Evolutionary conservation across 164 flowering plant genomes (phyloP).

Genomic region (Buxus sempervirens): DNA sequence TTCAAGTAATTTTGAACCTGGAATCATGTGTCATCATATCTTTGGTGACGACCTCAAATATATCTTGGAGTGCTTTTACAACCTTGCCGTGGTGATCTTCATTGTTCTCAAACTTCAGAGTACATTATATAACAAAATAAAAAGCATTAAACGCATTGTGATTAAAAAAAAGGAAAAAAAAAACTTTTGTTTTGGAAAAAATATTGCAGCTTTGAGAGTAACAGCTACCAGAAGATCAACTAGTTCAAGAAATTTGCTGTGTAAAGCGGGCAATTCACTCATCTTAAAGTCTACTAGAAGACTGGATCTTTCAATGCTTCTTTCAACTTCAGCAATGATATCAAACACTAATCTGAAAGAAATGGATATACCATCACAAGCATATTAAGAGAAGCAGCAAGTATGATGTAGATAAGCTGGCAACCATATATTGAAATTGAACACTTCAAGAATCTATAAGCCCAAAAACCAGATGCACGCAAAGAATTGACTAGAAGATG

Average conservation of each 20-base stretch:
- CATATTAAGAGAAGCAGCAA: not conserved
- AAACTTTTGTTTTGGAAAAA: not conserved
- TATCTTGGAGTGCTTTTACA: conserved; percentile 71
- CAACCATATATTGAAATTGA: not conserved
- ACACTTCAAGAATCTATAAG: conserved; percentile 1
- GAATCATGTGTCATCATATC: conserved; percentile 68
- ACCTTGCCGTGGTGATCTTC: conserved; percentile 45
- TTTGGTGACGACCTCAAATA: conserved; percentile 68
- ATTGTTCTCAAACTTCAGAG: conserved; percentile 56
- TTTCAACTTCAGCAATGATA: conserved; percentile 57
- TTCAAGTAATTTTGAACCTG: conserved; percentile 42
- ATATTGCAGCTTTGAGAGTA: too few species aligned
- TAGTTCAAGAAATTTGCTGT: conserved; percentile 47
- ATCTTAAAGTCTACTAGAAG: conserved; percentile 64
- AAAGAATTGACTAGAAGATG: not conserved
- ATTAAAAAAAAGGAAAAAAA: not conserved
- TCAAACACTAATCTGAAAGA: conserved; percentile 48
- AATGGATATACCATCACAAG: not conserved
- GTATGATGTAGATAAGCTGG: not conserved
- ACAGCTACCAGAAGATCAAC: conserved; percentile 69
- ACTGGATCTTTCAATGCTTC: conserved; percentile 47
- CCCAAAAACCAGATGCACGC: not conserved
- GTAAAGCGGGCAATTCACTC: conserved; percentile 62
- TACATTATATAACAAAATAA: conserved; percentile 9
- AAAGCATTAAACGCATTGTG: not conserved